Percentiles rank a stretch among this genome's conserved stretches.
These are phyloP conservation scores for Ascochyta clinopodiicola DNA, from an alignment of 2,329 filamentous ascomycete species.

Conservation along the genomic window DNA sequence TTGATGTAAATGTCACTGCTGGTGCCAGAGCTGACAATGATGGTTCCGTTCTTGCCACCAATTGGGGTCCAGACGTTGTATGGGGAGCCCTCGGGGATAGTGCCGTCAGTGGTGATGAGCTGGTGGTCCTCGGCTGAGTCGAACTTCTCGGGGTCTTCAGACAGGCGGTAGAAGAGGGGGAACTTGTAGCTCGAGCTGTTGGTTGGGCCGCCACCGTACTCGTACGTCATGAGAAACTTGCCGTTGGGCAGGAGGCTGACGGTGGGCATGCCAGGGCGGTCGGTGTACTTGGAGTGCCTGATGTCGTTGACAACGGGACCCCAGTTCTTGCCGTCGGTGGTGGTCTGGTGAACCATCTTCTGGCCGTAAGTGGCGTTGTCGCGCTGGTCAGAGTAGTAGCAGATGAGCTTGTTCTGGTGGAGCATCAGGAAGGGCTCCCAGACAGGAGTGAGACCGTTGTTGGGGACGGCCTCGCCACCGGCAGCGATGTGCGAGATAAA, in stretches of 20 bases:
- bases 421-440: slow-evolving; percentile 75
- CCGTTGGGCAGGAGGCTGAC: slow-evolving; percentile 65
- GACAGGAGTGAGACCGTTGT: slow-evolving; percentile 71
- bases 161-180: slow-evolving; percentile 62
- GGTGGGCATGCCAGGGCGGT: slow-evolving; percentile 72
- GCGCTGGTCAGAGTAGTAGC: slow-evolving; percentile 76
- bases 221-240: slow-evolving; percentile 70
- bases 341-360: slow-evolving; percentile 70
- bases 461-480: slow-evolving; percentile 67
- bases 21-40: slow-evolving; percentile 55
- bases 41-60: slow-evolving; percentile 57
- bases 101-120: slow-evolving; percentile 56
- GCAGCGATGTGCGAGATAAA: slow-evolving; percentile 71
- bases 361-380: slow-evolving; percentile 68
- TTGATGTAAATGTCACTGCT: slow-evolving; percentile 56
- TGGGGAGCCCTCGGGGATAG: slow-evolving; percentile 54
- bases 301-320: slow-evolving; percentile 67
- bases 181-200: slow-evolving; percentile 49
- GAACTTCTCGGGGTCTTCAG: slow-evolving; percentile 56
- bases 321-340: slow-evolving; percentile 67
- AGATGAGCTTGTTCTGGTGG: slow-evolving; percentile 65
- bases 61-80: slow-evolving; percentile 61
- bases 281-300: slow-evolving; percentile 65
- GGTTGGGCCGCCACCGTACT: slow-evolving; percentile 61
- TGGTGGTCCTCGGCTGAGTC: slow-evolving; percentile 48